These are phyloP conservation scores for Saprolegnia diclina DNA, from an alignment of 352 stramenopile genomes.

Conservation along the genomic window DNA sequence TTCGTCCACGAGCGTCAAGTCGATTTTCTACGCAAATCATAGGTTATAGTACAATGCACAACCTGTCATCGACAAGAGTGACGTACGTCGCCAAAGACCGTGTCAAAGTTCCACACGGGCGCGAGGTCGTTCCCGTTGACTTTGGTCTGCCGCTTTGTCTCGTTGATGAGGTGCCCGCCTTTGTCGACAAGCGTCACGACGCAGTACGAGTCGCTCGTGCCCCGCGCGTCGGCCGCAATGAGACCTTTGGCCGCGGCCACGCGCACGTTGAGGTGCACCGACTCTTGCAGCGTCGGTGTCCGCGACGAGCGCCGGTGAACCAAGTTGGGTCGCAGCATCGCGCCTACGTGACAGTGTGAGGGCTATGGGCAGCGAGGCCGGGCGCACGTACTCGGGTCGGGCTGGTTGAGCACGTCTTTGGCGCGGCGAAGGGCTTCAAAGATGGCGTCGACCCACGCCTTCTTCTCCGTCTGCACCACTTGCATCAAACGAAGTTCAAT, in stretches of 20 bases:
- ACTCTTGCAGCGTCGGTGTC: constrained; percentile 25
- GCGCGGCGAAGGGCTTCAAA: constrained; percentile 46
- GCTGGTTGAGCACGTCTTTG: constrained; percentile 31
- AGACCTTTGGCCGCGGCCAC: constrained; percentile 52
- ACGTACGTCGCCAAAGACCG: constrained; percentile 27
- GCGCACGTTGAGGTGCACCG: constrained; percentile 46
- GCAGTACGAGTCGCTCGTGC: constrained; percentile 68
- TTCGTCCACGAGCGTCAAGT: constrained; percentile 47
- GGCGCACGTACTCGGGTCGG: not conserved
- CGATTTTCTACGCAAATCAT: constrained; percentile 32
- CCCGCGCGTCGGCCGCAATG: constrained; percentile 47
- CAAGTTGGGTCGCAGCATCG: constrained; percentile 11
- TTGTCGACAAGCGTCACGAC: constrained; percentile 57
- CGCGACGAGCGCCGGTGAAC: constrained; percentile 20
- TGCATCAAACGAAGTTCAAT: not conserved
- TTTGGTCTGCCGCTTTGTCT: constrained; percentile 50
- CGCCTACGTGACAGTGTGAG: not conserved
- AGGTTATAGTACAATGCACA: too few relatives aligned
- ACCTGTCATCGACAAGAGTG: constrained; percentile 32
- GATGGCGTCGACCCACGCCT: constrained; percentile 53
- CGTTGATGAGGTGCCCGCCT: constrained; percentile 47
- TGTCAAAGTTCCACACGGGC: constrained; percentile 45
- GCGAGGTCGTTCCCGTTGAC: constrained; percentile 43
- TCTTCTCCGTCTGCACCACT: constrained; percentile 39
- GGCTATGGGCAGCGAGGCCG: not conserved